Conservation (phyloP, 805 yeast species). For the Candida succiphila region DNA sequence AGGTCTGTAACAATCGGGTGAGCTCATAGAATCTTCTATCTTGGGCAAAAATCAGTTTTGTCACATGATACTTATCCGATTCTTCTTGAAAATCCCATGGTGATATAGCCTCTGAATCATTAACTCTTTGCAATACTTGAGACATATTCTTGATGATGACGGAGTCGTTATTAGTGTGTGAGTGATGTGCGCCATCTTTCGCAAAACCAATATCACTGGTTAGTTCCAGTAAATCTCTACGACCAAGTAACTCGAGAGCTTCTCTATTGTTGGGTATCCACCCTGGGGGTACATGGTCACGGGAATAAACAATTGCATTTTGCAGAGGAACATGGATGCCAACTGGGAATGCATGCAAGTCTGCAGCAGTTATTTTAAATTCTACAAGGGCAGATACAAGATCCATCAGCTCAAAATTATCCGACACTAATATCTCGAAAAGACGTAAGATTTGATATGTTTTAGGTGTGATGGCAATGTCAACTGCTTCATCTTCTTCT, state of each 20-base stretch:
- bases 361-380: constrained; percentile 37
- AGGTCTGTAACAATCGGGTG: constrained; percentile 59
- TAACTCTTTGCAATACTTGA: constrained; percentile 27
- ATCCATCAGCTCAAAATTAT: constrained; percentile 38
- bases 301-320: constrained; percentile 47
- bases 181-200: neutral
- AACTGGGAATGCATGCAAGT: constrained; percentile 61
- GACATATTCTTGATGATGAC: constrained; percentile 27
- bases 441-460: constrained; percentile 48
- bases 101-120: constrained; percentile 34
- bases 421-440: constrained; percentile 53
- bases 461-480: constrained; percentile 55
- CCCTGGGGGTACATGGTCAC: constrained; percentile 37
- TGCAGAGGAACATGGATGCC: constrained; percentile 63
- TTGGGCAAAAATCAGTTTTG: constrained; percentile 60
- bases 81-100: constrained; percentile 70
- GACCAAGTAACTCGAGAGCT: constrained; percentile 49
- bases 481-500: constrained; percentile 51
- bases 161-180: too few species aligned
- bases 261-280: constrained; percentile 26
- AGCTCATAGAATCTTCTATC: constrained; percentile 79
- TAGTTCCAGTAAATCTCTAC: constrained; percentile 46
- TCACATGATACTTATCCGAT: constrained; percentile 56
- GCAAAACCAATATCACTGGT: neutral
- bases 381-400: constrained; percentile 56